Conservation (phyloP, 805 yeast species). For the Hanseniaspora pseudoguilliermondii region DNA sequence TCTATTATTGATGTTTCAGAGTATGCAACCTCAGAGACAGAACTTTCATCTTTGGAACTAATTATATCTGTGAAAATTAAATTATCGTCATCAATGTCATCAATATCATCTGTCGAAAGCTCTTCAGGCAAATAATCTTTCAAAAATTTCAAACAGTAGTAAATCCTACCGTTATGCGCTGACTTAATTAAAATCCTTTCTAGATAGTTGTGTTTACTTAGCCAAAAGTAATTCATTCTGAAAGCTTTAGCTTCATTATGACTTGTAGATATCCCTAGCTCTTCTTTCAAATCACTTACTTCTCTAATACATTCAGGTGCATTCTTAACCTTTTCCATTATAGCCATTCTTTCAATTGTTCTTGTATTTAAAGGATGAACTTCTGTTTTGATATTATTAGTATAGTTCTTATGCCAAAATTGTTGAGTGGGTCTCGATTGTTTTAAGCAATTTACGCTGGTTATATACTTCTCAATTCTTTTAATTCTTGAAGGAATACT, state of each 20-base stretch:
- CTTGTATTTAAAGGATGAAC: conserved; percentile 23
- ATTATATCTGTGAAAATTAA: conserved; percentile 17
- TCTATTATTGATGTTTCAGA: not conserved
- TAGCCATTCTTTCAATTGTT: conserved; percentile 32
- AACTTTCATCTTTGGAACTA: conserved; percentile 14
- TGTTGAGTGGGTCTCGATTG: conserved; percentile 43
- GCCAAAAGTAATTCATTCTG: conserved; percentile 35
- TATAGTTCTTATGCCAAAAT: conserved; percentile 39
- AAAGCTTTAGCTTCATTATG: conserved; percentile 35
- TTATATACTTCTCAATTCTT: conserved; percentile 39
- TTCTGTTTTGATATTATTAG: conserved; percentile 19
- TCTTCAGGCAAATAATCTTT: conserved; percentile 30
- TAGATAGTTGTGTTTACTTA: conserved; percentile 35
- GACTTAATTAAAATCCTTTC: conserved; percentile 42
- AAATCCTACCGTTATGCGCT: conserved; percentile 33
- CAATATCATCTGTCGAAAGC: conserved; percentile 20
- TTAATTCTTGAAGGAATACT: conserved; percentile 54
- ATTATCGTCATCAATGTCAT: conserved; percentile 24
- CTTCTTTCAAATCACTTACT: conserved; percentile 47
- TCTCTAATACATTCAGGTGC: conserved; percentile 36
- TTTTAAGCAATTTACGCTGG: conserved; percentile 29
- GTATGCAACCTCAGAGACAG: not conserved
- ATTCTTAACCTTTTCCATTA: conserved; percentile 46
- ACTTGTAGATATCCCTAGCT: conserved; percentile 38
- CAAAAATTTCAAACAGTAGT: conserved; percentile 35